phyloP scores from a whole-genome alignment of 164 flowering plant species.

The Buxus sempervirens region DNA sequence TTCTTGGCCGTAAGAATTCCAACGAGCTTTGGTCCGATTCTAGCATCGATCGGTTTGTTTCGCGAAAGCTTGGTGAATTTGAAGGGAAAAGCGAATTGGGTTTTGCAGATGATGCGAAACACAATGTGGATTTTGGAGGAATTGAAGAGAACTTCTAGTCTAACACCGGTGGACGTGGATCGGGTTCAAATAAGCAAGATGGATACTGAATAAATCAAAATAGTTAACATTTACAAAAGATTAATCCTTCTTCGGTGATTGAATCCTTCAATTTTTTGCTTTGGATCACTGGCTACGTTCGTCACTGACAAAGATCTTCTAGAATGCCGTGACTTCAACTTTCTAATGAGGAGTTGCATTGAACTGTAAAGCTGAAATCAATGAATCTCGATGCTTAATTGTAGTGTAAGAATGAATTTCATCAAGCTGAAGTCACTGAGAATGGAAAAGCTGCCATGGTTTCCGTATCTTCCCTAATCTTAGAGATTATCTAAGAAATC shows the following conservation, averaged over 20 bases:
- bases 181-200: too few species aligned
- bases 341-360: constrained; percentile 15
- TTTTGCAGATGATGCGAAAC: constrained; percentile 21
- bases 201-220: too few species aligned
- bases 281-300: constrained; percentile 35
- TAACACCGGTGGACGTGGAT: constrained; percentile 29
- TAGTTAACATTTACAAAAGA: not conserved
- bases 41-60: too few species aligned
- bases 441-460: constrained; percentile 28
- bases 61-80: constrained; percentile 19
- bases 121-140: constrained; percentile 24
- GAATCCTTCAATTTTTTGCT: constrained; percentile 22
- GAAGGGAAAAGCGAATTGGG: constrained; percentile 30
- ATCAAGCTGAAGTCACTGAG: constrained; percentile 8
- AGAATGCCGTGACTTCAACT: not conserved
- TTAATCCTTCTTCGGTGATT: constrained; percentile 26
- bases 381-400: constrained; percentile 25
- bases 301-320: constrained; percentile 26
- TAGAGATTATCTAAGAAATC: not conserved
- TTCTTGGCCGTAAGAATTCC: too few species aligned
- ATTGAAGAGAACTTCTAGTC: constrained; percentile 32
- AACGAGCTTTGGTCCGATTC: too few species aligned
- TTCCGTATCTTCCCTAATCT: constrained; percentile 2
- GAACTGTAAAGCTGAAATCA: constrained; percentile 14
- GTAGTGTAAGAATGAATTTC: constrained; percentile 9